Evolutionary conservation across 1,284 basidiomycete genomes (phyloP), one percentile per base, ranked within the genome.

Genomic region (Vanrija pseudolonga): DNA sequence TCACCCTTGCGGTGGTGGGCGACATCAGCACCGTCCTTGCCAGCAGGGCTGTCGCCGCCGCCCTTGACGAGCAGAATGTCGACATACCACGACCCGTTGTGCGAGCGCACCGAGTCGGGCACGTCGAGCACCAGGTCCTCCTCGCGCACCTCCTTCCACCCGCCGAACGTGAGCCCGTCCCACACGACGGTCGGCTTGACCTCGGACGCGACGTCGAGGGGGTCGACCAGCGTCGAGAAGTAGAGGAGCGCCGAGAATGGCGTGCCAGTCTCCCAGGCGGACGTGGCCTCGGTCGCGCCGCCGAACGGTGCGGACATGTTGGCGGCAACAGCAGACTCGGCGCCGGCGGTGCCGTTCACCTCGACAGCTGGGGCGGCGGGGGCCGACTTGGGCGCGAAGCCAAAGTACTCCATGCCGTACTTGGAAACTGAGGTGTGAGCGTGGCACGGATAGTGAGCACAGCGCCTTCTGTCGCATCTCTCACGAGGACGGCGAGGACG

Each of bases 101-200:
- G 80, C 65, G 87, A 79, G 41, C 65, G 53, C 6, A 95, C 93
- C 44, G 79, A 80, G 86, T 92, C 74, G 0, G 93, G 92, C 38
- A 96, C 80, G 20, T 84, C 79, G 43, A 95, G 78, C 49, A 85
- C 78, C 51, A 86, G 82, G 48, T 89, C 82, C 53, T 81, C 82
- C 6, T 80, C 80, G 47, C 87, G 79, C 28, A 81, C 74, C 51
- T 91, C 87, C 41, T 82, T 83, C 83, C 85, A 93, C 64, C 90
- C 82, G 37, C 90, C 90, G 65, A 86, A 92, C 0, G 85, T 87
- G 47, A 97, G 83, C 62, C 88, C 87, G 42, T 86, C 79, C 89
- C 91, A 96, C 11, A 56, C 58, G 71, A 65, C 72, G 11, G 63
- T 38, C 11, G 73, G 65, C 17, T 18, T 40, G 15, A 22, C 20